These are phyloP conservation scores for Protomyces gravidus DNA, from an alignment of 1,139 yeast genomes.

Conservation along the genomic window DNA sequence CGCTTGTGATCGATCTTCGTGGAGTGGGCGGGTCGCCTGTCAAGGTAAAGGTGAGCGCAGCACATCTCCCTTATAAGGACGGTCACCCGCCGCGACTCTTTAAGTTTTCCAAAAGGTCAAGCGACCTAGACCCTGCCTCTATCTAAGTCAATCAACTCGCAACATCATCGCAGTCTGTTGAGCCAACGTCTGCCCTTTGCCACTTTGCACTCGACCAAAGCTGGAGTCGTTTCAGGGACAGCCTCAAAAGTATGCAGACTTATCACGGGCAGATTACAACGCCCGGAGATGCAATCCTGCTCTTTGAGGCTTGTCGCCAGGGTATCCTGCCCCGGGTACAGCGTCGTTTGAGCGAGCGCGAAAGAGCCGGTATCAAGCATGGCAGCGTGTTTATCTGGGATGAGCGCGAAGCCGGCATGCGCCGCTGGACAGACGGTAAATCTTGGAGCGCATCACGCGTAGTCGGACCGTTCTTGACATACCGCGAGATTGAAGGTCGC, in stretches of 20 bases:
- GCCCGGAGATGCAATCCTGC: slow-evolving; percentile 58
- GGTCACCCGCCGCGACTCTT: no score
- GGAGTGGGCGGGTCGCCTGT: no score
- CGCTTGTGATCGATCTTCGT: no score
- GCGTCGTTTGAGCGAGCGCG: slow-evolving; percentile 57
- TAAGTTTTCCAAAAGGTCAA: no score
- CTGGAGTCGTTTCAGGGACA: no score
- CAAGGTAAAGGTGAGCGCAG: no score
- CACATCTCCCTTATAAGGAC: no score
- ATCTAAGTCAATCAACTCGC: no score
- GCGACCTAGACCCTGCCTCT: no score
- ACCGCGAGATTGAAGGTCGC: slow-evolving; percentile 55
- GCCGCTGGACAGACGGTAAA: slow-evolving; percentile 71
- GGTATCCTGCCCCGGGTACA: slow-evolving; percentile 56
- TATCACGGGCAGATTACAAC: slow-evolving; percentile 58
- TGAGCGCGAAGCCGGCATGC: slow-evolving; percentile 65
- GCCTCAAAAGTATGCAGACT: slow-evolving; percentile 60
- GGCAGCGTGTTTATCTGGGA: slow-evolving; percentile 71
- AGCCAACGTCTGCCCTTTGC: no score
- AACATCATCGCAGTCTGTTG: no score
- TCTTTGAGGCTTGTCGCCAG: slow-evolving; percentile 60
- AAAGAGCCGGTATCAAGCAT: slow-evolving; percentile 51
- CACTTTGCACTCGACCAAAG: no score
- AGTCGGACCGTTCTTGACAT: slow-evolving; percentile 59
- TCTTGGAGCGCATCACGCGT: slow-evolving; percentile 71